These are phyloP conservation scores for Avena insularis DNA, from an alignment of 176 grass and related monocot species.

Conservation along the genomic window DNA sequence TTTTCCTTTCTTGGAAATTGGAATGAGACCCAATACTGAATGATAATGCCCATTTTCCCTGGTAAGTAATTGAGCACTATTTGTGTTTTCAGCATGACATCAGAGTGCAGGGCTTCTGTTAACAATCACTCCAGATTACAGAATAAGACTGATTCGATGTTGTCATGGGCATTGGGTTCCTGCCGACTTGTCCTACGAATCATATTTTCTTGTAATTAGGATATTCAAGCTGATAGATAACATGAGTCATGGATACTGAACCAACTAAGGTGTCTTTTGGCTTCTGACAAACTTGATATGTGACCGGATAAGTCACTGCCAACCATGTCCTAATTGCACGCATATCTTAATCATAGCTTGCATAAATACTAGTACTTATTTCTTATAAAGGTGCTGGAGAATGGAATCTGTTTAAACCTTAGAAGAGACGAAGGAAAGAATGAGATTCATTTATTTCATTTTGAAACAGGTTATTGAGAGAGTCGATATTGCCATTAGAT, in stretches of 20 bases:
- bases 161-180: not conserved
- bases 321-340: not conserved
- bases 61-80: not conserved
- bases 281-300: not conserved
- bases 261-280: not conserved
- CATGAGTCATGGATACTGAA: not conserved
- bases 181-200: not conserved
- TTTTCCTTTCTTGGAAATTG: not conserved
- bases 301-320: not conserved
- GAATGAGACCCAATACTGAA: not conserved
- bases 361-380: not conserved
- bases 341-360: not conserved
- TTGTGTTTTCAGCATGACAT: not conserved
- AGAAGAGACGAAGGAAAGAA: not conserved
- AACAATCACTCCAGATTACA: not conserved
- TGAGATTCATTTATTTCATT: conserved; percentile 16
- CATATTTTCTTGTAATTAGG: not conserved
- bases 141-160: not conserved
- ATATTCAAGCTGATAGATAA: not conserved
- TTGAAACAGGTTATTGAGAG: conserved; percentile 67
- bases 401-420: not conserved
- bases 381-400: not conserved
- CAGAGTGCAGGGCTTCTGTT: not conserved
- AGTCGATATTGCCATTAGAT: conserved; percentile 61
- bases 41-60: not conserved